phyloP scores from a whole-genome alignment of 169 alveolate genomes.

The Besnoitia besnoiti region DNA sequence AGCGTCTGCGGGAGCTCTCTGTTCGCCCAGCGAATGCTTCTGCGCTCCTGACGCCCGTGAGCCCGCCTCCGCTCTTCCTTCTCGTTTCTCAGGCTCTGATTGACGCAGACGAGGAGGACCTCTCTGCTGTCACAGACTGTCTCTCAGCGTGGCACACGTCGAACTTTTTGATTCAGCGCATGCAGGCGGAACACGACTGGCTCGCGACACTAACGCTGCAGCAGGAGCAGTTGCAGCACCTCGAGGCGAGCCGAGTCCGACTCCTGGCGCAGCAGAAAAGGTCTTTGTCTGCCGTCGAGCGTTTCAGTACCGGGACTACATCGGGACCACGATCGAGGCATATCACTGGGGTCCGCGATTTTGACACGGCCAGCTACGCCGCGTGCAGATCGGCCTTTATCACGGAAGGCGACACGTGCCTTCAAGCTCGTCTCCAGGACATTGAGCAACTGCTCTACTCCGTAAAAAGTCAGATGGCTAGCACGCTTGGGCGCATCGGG shows the following conservation, averaged over 20 bases:
- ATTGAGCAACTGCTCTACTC: background rate
- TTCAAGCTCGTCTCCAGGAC: background rate
- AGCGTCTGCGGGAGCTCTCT: background rate
- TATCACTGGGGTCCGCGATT: too few species aligned
- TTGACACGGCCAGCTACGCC: background rate
- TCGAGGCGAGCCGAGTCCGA: background rate
- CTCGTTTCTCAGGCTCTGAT: constrained; percentile 46
- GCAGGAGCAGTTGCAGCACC: constrained; percentile 8
- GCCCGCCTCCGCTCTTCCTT: constrained; percentile 50
- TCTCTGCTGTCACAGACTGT: constrained; percentile 47
- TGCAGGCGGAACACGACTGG: background rate
- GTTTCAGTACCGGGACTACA: constrained; percentile 22
- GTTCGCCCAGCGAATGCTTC: constrained; percentile 2
- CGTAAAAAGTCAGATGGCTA: background rate
- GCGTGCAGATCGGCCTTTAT: background rate
- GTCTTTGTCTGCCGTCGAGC: constrained; percentile 19
- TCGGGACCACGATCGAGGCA: constrained; percentile 20
- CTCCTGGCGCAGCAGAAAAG: background rate
- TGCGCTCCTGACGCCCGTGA: constrained; percentile 47
- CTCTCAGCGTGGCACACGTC: constrained; percentile 49
- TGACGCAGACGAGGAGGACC: constrained; percentile 39
- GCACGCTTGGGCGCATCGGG: background rate
- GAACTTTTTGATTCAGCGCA: constrained; percentile 20
- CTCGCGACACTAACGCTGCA: constrained; percentile 14
- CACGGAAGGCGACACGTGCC: background rate